Evolutionary conservation across 2,329 filamentous ascomycete genomes (phyloP), one percentile per base, ranked within the genome.

Genomic region (Aureobasidium uvarum): DNA sequence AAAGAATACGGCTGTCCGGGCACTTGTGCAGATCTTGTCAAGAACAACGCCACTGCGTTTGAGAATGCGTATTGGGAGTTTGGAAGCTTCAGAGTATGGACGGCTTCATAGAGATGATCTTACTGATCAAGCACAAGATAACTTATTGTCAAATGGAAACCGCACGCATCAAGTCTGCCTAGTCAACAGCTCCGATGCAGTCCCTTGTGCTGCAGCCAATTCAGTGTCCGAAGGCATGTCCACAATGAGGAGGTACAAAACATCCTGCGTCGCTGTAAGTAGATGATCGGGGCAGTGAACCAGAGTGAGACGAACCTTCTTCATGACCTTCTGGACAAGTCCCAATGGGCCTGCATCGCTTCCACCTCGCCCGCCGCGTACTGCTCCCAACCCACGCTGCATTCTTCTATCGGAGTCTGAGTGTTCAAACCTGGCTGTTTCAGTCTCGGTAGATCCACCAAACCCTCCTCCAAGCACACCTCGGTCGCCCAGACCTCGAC

Each of bases 41-140:
- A 85, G 7, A 83, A 82, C 63, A 83, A 85, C 68, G 86, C 81
- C 23, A 75, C 72, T 23, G 83, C 76, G 1, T 89, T 86, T 73
- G 79, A 76, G 50, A 81, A 84, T 71, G 87, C 84, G 1, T 90
- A 81, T 72, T 91, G 84, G 88, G 85, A 85, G 75, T 68, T 56
- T 43, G 46, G 36, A n/a, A 67, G 65, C 43, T 68, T 56, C 23
- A 67, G 59, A 41, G 67, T 68, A 1, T 68, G 66, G 50, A 46
- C 62, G 10, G 25, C 55, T 20, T 59, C 28, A 51, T 65, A 25
- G 31, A 46, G 13, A 23, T 46, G 1, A 1, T 46, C 13, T 23
- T 3, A 6, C 1, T 23, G 8, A 25, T 46, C 13, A 20, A 13
- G 23, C 10, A 23, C 3, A 46, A 23, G 20, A 46, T 46, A 46